Evolutionary conservation across 2,329 filamentous ascomycete species (phyloP).

Genomic region (Penicillium expansum): DNA sequence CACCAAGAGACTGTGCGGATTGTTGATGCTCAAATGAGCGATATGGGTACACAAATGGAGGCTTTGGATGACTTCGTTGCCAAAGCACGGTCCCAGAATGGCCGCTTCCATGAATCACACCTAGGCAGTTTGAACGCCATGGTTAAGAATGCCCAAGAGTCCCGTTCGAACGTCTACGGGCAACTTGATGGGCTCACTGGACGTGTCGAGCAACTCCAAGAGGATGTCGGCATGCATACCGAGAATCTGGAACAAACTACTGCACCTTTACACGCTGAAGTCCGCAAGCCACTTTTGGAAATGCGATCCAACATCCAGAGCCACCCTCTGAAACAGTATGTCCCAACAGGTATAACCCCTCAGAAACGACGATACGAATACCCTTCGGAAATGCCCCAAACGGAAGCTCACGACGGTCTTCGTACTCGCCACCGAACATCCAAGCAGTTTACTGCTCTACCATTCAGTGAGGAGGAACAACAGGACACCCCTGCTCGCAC

Average conservation of each 20-base stretch:
- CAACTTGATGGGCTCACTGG: constrained; percentile 69
- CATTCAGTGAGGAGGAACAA: constrained; percentile 32
- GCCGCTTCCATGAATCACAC: constrained; percentile 70
- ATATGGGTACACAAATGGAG: constrained; percentile 84
- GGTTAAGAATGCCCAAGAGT: constrained; percentile 66
- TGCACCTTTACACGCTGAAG: constrained; percentile 55
- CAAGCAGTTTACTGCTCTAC: constrained; percentile 32
- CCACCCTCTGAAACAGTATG: constrained; percentile 72
- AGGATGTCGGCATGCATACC: constrained; percentile 63
- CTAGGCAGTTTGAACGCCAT: constrained; percentile 64
- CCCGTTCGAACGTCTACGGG: constrained; percentile 67
- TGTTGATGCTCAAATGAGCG: constrained; percentile 82
- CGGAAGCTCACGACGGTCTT: constrained; percentile 60
- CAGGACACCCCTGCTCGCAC: constrained; percentile 16
- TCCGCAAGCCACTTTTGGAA: constrained; percentile 67
- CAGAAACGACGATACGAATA: constrained; percentile 79
- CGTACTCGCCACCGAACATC: constrained; percentile 51
- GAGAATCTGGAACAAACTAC: constrained; percentile 59
- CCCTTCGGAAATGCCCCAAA: constrained; percentile 73
- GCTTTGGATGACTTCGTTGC: constrained; percentile 88
- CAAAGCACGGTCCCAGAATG: constrained; percentile 76
- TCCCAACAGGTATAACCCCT: constrained; percentile 81
- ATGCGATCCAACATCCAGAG: constrained; percentile 67
- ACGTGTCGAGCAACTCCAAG: constrained; percentile 65
- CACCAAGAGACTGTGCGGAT: constrained; percentile 87